Base-by-base conservation (phyloP, 768 basidiomycete genomes). In the Suillus brevipes region DNA sequence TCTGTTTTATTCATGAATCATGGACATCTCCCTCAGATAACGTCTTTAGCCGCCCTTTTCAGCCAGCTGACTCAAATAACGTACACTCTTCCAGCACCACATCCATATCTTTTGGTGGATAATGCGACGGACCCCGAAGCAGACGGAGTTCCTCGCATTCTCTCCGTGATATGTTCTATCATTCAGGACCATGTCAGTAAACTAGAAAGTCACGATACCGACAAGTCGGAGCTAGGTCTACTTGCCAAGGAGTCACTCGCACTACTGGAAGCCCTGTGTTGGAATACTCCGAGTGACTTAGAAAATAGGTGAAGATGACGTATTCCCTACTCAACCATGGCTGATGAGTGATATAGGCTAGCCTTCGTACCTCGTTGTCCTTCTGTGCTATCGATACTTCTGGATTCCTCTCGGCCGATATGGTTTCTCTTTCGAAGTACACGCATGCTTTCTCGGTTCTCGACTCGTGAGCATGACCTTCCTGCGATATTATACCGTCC, bases 191-290 rank as follows among this genome's bases (percentile, higher is more conserved):
- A 84, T 49, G 68, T 76, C 43, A 75, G 84, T 20, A 66, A 68
- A 12, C 79, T 81, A 23, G 70, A 75, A 31, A 76, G 73, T 20
- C 65, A 67, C 31, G 74, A 68, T 31, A 66, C 74, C 16, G 70
- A 72, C 3, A 75, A 66, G 31, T 65, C 67, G 0, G 72, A 67
- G 4, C 67, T 77, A 45, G 61, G 66, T 56, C 63, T 65, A 23
- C 75, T 89, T 6, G 82, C 78, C 31, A 72, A 67, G 45, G 82
- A 84, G 67, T 75, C 76, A 0, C 62, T 87, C 2, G 76, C 76
- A 8, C 76, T 91, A 16, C 74, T 90, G 16, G 87, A 90, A 70
- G 78, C 81, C 0, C 67, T 91, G 37, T 82, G 82, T 62, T 85
- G 83, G 79, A 79, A 79, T 63, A 71, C 78, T 36, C 75, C 82